Percentiles rank a stretch among this genome's conserved stretches.
Evolutionary conservation across 805 yeast species (phyloP).

Genomic region (Ogataea pignaliae): DNA sequence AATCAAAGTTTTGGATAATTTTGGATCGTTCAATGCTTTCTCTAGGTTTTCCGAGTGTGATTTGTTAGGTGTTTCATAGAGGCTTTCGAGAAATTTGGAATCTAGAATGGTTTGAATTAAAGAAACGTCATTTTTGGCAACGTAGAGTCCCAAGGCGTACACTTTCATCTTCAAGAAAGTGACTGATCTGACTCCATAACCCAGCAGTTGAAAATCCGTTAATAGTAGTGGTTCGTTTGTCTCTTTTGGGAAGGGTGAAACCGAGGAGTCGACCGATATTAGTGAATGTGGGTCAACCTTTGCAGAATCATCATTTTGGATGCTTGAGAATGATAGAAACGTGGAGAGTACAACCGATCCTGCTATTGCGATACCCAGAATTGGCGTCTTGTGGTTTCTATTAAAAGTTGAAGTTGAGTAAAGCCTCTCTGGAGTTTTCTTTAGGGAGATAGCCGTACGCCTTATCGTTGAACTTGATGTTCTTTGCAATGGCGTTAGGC

Average conservation of each 20-base stretch:
- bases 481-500: no score
- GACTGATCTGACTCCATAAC: constrained; percentile 78
- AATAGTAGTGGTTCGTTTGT: constrained; percentile 14
- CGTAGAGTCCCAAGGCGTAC: constrained; percentile 80
- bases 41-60: constrained; percentile 38
- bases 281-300: constrained; percentile 6
- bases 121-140: constrained; percentile 54
- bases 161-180: constrained; percentile 81
- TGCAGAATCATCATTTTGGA: constrained; percentile 11
- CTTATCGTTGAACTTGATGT: no score
- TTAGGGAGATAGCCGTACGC: no score
- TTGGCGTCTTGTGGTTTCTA: no score
- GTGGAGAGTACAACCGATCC: no score
- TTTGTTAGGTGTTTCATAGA: constrained; percentile 13
- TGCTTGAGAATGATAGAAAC: not conserved
- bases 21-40: constrained; percentile 46
- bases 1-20: constrained; percentile 48
- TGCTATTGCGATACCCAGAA: no score
- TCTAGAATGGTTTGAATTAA: constrained; percentile 38
- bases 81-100: constrained; percentile 35
- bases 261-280: constrained; percentile 23
- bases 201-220: constrained; percentile 52
- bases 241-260: constrained; percentile 26
- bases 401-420: no score
- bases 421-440: no score